Conservation (phyloP, 371 early-diverging fungal genomes). For the Nosema bombycis region DNA sequence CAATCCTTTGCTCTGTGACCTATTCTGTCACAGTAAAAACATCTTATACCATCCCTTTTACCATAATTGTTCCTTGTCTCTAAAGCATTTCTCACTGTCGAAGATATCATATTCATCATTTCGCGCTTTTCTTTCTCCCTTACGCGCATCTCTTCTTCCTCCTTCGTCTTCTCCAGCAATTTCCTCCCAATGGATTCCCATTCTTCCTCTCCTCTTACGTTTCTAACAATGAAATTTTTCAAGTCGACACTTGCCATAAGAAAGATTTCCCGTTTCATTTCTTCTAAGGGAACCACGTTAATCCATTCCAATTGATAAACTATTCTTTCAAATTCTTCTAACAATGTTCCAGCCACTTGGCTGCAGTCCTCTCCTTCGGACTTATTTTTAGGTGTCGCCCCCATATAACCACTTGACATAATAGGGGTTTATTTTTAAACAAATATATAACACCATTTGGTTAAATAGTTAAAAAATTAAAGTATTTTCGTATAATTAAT, state of each 20-base stretch:
- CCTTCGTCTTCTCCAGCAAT: neutral
- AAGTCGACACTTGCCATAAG: neutral
- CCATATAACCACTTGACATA: neutral
- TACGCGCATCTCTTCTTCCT: neutral
- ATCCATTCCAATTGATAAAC: neutral
- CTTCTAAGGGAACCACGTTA: neutral
- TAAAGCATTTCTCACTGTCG: neutral
- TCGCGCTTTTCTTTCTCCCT: neutral
- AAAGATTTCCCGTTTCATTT: neutral
- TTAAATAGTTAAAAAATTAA: too few relatives aligned
- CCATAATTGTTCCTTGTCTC: neutral
- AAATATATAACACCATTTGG: neutral
- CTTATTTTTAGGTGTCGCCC: neutral
- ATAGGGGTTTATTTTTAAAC: neutral
- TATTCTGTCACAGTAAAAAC: slow-evolving; percentile 11
- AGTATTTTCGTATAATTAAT: too few relatives aligned
- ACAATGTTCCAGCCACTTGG: neutral
- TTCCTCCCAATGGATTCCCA: neutral
- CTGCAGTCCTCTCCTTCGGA: neutral
- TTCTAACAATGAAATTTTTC: neutral
- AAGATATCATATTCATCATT: neutral
- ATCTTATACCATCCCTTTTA: neutral
- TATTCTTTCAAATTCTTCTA: neutral
- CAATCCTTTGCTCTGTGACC: slow-evolving; percentile 11
- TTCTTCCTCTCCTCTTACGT: neutral